Conservation (phyloP, 2,329 filamentous ascomycete genomes). For the Microsporum ferrugineum region DNA sequence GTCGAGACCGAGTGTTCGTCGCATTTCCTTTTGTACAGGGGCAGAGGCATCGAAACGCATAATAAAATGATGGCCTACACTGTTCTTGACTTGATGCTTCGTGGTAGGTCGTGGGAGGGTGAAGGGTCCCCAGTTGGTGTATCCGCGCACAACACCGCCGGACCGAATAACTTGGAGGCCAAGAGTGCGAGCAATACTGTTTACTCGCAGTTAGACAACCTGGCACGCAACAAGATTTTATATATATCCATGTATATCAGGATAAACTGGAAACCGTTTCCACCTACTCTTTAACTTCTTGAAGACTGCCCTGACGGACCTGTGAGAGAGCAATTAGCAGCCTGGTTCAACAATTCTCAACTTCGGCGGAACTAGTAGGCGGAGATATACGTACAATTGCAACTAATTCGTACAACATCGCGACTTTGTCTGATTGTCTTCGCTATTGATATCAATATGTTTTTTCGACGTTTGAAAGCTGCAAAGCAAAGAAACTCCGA, state of each 20-base stretch:
- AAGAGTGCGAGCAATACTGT: conserved; percentile 74
- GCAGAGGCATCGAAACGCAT: conserved; percentile 86
- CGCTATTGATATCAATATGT: neutral
- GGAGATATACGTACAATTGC: conserved; percentile 60
- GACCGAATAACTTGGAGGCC: conserved; percentile 71
- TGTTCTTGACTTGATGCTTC: conserved; percentile 72
- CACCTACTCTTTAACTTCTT: conserved; percentile 83
- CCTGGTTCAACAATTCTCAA: neutral
- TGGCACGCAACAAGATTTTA: conserved; percentile 6
- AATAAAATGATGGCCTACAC: conserved; percentile 88
- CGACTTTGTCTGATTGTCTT: conserved; percentile 2
- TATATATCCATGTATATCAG: neutral
- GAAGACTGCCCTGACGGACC: conserved; percentile 83
- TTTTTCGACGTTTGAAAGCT: neutral
- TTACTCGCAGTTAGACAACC: neutral
- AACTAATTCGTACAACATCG: conserved; percentile 96
- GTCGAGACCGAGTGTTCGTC: conserved; percentile 67
- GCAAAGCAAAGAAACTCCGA: neutral
- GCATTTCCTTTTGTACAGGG: conserved; percentile 61
- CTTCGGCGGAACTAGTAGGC: neutral
- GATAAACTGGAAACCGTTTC: neutral
- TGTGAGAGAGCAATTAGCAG: conserved; percentile 29
- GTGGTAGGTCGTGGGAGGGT: conserved; percentile 67
- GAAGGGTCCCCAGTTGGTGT: conserved; percentile 93
- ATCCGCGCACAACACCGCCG: conserved; percentile 80